phyloP scores from a whole-genome alignment of 108 stramenopile species.

The Skeletonema tropicum region DNA sequence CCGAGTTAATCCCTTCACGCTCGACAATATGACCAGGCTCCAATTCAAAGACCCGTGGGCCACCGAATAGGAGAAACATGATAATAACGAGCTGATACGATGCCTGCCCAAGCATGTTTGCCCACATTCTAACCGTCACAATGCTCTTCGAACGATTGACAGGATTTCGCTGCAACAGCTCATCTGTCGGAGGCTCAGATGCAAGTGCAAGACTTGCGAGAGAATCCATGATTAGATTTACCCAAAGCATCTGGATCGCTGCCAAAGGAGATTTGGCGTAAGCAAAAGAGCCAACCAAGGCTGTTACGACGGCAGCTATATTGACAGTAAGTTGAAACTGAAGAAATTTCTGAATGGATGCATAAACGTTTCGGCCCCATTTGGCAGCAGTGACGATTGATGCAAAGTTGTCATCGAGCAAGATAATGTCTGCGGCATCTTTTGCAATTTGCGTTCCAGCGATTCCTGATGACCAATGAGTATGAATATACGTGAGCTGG shows the following conservation, averaged over 20 bases:
- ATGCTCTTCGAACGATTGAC: slow-evolving; percentile 81
- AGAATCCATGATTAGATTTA: slow-evolving; percentile 98
- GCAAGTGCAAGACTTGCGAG: slow-evolving; percentile 96
- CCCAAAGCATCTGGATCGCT: slow-evolving; percentile 97
- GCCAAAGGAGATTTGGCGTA: slow-evolving; percentile 91
- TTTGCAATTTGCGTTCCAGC: slow-evolving; percentile 98
- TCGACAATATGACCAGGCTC: slow-evolving; percentile 60
- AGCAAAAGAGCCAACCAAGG: slow-evolving; percentile 87
- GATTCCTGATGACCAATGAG: slow-evolving; percentile 26
- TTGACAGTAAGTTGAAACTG: slow-evolving; percentile 99
- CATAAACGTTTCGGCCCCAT: slow-evolving; percentile 98
- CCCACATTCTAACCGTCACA: slow-evolving; percentile 87
- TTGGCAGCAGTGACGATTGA: slow-evolving; percentile 97
- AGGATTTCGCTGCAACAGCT: slow-evolving; percentile 78
- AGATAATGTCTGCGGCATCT: slow-evolving; percentile 93
- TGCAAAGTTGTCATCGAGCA: slow-evolving; percentile 96
- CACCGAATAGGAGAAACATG: slow-evolving; percentile 72
- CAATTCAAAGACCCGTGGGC: slow-evolving; percentile 62
- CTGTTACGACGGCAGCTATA: slow-evolving; percentile 90
- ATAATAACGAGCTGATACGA: slow-evolving; percentile 82
- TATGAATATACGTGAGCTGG: too few relatives aligned
- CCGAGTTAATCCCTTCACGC: slow-evolving; percentile 56
- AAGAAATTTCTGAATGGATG: slow-evolving; percentile 97
- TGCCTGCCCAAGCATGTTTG: slow-evolving; percentile 92
- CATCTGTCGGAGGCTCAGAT: slow-evolving; percentile 91